Conservation (phyloP, 805 yeast genomes). For the Wickerhamiella occidentalis region DNA sequence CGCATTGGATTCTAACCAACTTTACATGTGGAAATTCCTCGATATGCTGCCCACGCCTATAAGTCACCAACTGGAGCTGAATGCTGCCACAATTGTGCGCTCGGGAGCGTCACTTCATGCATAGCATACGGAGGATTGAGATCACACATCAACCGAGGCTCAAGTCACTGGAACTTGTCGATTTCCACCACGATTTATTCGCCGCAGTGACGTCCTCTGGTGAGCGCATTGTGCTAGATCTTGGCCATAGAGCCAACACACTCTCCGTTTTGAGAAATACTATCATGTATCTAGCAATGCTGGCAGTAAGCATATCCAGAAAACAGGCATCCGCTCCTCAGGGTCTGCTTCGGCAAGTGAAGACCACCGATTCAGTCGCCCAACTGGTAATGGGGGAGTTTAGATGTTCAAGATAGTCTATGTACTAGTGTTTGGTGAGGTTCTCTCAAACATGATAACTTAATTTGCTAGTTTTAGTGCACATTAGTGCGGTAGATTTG, state of each 20-base stretch:
- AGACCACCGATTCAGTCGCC: background rate
- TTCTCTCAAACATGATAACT: too few relatives aligned
- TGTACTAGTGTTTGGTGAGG: too few relatives aligned
- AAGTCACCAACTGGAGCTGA: background rate
- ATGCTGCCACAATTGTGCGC: background rate
- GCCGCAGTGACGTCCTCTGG: too few relatives aligned
- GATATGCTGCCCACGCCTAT: background rate
- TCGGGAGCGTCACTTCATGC: constrained; percentile 1
- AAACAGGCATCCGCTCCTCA: background rate
- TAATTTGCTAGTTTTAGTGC: background rate
- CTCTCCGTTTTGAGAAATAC: too few relatives aligned
- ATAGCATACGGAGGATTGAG: too few relatives aligned
- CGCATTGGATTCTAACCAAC: background rate
- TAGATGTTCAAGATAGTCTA: background rate
- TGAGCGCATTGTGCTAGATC: too few relatives aligned
- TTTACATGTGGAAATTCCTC: constrained; percentile 5
- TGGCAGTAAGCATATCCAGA: background rate
- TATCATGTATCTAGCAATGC: too few relatives aligned
- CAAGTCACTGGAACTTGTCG: too few relatives aligned
- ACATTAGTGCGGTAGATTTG: constrained; percentile 13
- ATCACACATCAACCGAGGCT: background rate
- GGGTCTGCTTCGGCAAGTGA: background rate
- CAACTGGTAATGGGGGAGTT: background rate
- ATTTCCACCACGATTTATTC: too few relatives aligned
- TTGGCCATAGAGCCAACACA: too few relatives aligned